phyloP scores from a whole-genome alignment of 2,329 filamentous ascomycete genomes.

The Fusarium sp. region DNA sequence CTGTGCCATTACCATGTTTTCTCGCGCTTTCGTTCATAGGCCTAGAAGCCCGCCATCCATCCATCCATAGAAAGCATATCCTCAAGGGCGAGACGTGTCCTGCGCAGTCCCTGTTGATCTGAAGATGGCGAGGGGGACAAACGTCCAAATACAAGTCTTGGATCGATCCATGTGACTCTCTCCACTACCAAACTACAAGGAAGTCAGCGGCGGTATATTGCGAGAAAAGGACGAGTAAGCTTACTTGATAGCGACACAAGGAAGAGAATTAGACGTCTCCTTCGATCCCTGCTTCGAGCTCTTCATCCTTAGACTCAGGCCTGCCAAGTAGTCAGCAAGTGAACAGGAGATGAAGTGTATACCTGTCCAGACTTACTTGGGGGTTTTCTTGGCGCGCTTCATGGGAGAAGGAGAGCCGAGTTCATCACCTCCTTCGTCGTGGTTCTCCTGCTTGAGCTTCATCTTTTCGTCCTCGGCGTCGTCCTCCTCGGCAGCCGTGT shows the following conservation, averaged over 20 bases:
- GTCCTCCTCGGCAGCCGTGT: conserved; percentile 32
- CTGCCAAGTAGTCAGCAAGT: conserved; percentile 23
- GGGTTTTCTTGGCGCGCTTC: conserved; percentile 43
- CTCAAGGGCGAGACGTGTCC: background rate
- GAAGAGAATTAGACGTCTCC: conserved; percentile 14
- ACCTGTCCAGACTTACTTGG: conserved; percentile 31
- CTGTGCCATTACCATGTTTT: conserved; percentile 21
- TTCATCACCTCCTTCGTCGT: conserved; percentile 10
- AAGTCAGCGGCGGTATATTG: background rate
- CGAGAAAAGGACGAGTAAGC: background rate
- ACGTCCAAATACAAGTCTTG: background rate
- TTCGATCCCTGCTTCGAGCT: background rate
- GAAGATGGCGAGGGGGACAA: background rate
- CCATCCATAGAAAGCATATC: background rate
- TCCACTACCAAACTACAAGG: background rate
- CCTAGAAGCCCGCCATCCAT: conserved; percentile 4
- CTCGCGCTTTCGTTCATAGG: conserved; percentile 11
- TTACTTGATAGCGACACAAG: background rate
- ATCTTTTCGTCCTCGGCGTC: conserved; percentile 40
- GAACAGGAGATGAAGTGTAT: accelerated
- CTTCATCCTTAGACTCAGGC: conserved; percentile 25
- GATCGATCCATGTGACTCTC: background rate
- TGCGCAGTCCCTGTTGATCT: background rate
- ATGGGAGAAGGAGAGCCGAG: conserved; percentile 12
- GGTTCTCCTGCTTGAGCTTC: conserved; percentile 44